phyloP scores from a whole-genome alignment of 352 stramenopile species.

The Phytophthora idaei region DNA sequence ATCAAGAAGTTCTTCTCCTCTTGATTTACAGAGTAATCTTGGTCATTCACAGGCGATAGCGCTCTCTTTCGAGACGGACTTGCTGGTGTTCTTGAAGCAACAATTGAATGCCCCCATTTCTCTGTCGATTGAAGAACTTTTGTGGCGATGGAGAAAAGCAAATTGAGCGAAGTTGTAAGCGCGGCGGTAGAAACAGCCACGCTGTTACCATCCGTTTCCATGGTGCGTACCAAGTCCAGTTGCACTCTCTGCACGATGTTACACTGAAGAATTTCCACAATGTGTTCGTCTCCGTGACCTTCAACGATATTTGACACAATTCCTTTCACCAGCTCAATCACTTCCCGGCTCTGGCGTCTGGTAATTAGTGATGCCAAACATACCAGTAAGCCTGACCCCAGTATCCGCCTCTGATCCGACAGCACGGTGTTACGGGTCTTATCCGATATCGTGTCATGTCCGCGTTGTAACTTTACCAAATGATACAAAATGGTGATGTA shows the following conservation, averaged over 20 bases:
- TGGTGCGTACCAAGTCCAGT: slow-evolving; percentile 32
- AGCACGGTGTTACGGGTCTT: slow-evolving; percentile 31
- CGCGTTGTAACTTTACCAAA: slow-evolving; percentile 39
- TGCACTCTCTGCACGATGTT: slow-evolving; percentile 63
- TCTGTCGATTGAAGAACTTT: slow-evolving; percentile 27
- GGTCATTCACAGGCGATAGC: slow-evolving; percentile 2
- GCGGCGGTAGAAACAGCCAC: neutral
- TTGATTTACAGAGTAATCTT: neutral
- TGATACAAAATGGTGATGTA: slow-evolving; percentile 72
- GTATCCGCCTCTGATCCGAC: slow-evolving; percentile 55
- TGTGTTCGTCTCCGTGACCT: slow-evolving; percentile 49
- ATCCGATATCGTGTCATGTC: slow-evolving; percentile 30
- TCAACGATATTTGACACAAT: slow-evolving; percentile 52
- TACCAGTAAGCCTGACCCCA: slow-evolving; percentile 60
- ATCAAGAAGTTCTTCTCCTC: slow-evolving; percentile 30
- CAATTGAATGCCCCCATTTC: slow-evolving; percentile 4
- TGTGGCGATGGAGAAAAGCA: slow-evolving; percentile 19
- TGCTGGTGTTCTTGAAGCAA: neutral
- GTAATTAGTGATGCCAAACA: slow-evolving; percentile 54
- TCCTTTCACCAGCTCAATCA: slow-evolving; percentile 58
- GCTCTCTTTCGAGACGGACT: slow-evolving; percentile 11
- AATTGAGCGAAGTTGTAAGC: slow-evolving; percentile 26
- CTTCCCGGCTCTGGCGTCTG: slow-evolving; percentile 31
- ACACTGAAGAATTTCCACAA: slow-evolving; percentile 62
- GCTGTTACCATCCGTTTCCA: slow-evolving; percentile 10